Conservation (phyloP, 2,329 filamentous ascomycete genomes). For the Aureobasidium sp. region DNA sequence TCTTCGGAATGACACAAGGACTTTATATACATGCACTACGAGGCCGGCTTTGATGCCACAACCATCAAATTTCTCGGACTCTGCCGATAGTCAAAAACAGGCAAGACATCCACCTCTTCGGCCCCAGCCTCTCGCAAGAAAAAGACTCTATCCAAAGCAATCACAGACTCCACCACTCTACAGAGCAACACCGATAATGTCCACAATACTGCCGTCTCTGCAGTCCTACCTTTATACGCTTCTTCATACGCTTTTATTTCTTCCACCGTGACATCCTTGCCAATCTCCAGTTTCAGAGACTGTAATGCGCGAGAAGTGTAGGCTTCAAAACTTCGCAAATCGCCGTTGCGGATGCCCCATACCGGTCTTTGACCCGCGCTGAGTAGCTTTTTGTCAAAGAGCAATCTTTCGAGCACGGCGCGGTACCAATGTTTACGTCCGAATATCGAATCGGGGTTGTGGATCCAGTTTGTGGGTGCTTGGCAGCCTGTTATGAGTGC, state of each 20-base stretch:
- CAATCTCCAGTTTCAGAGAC: conserved; percentile 8
- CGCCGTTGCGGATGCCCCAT: conserved; percentile 18
- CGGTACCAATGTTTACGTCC: conserved; percentile 18
- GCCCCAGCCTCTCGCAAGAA: conserved; percentile 13
- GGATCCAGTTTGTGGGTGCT: conserved; percentile 19
- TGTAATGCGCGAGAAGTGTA: conserved; percentile 15
- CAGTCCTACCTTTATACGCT: conserved; percentile 1
- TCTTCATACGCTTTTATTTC: conserved; percentile 17
- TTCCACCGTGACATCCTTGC: conserved; percentile 9
- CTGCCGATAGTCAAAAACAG: conserved; percentile 15
- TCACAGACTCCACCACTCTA: conserved; percentile 17
- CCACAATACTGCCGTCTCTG: conserved; percentile 18
- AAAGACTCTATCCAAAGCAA: conserved; percentile 17
- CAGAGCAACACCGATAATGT: conserved; percentile 19
- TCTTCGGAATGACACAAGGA: too few species aligned
- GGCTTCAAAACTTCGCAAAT: conserved; percentile 7
- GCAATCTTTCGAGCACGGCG: conserved; percentile 18
- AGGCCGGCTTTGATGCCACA: conserved; percentile 16
- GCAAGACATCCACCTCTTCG: conserved; percentile 2
- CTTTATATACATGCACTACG: too few species aligned
- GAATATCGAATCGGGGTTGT: conserved; percentile 17
- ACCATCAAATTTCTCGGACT: conserved; percentile 19
- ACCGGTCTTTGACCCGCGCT: conserved; percentile 10
- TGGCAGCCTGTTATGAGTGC: conserved; percentile 20
- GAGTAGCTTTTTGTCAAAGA: conserved; percentile 17